phyloP scores from a whole-genome alignment of 106 monocot species.

The Phalaenopsis equestris region DNA sequence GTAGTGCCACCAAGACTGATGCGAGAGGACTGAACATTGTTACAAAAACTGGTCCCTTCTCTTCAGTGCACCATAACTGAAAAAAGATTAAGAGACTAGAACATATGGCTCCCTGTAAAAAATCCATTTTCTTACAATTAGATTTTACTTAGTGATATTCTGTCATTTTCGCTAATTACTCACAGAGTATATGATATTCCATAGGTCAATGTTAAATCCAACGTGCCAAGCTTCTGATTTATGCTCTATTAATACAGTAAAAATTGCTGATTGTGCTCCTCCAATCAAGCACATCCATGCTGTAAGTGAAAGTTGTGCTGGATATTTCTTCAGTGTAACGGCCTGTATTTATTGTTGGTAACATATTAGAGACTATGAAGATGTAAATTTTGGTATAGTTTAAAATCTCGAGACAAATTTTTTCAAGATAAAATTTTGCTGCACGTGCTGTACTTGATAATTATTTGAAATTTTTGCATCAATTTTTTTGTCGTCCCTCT shows the following conservation, averaged over 20 bases:
- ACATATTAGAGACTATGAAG: neutral
- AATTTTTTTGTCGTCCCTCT: neutral
- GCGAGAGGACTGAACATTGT: slow-evolving; percentile 86
- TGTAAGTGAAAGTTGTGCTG: slow-evolving; percentile 84
- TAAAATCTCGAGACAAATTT: neutral
- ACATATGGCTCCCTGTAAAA: slow-evolving; percentile 51
- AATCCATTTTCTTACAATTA: neutral
- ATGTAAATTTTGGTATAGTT: neutral
- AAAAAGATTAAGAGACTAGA: slow-evolving; percentile 69
- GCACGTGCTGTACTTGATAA: neutral
- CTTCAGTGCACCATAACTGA: slow-evolving; percentile 74
- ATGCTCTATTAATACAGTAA: slow-evolving; percentile 50
- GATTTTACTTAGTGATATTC: neutral
- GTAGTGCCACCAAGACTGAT: slow-evolving; percentile 68
- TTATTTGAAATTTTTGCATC: neutral
- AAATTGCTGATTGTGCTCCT: slow-evolving; percentile 65
- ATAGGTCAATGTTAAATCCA: slow-evolving; percentile 62
- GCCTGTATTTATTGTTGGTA: slow-evolving; percentile 35
- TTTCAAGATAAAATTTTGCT: neutral
- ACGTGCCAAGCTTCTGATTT: slow-evolving; percentile 58
- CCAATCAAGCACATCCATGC: slow-evolving; percentile 85
- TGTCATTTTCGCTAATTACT: slow-evolving; percentile 8
- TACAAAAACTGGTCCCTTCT: slow-evolving; percentile 89
- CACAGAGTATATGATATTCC: slow-evolving; percentile 71
- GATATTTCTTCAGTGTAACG: slow-evolving; percentile 60